Evolutionary conservation across 2,329 filamentous ascomycete genomes (phyloP).

Genomic region (Paracamarosporium sp.): DNA sequence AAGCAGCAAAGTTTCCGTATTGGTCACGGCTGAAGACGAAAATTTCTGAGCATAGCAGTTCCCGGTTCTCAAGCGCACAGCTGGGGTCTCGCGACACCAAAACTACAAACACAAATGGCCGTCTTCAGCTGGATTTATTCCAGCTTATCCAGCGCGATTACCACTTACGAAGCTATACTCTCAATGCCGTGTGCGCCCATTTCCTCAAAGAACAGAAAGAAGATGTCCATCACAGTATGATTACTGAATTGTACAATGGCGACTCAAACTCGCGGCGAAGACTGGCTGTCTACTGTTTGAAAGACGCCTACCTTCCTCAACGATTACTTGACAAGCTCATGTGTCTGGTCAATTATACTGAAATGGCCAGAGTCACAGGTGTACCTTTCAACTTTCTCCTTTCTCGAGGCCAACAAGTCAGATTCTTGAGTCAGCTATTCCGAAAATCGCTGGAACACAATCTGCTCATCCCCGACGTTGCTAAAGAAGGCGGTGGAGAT

Average conservation of each 20-base stretch:
- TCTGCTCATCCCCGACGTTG: constrained; percentile 89
- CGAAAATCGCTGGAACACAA: constrained; percentile 93
- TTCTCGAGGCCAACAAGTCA: constrained; percentile 92
- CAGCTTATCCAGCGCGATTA: constrained; percentile 94
- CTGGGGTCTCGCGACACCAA: constrained; percentile 97
- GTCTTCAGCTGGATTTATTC: constrained; percentile 91
- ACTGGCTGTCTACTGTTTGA: constrained; percentile 93
- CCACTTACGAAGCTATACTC: constrained; percentile 92
- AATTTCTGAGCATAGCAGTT: constrained; percentile 74
- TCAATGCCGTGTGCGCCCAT: constrained; percentile 94
- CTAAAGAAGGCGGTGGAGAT: constrained; percentile 68
- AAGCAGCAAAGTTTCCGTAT: constrained; percentile 79
- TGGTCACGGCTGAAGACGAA: constrained; percentile 81
- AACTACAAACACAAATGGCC: constrained; percentile 90
- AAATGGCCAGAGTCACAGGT: constrained; percentile 99
- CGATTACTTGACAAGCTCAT: constrained; percentile 96
- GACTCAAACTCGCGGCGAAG: constrained; percentile 90
- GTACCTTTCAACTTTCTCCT: constrained; percentile 96
- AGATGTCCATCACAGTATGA: constrained; percentile 99
- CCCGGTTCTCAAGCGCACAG: constrained; percentile 96
- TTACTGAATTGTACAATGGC: constrained; percentile 96
- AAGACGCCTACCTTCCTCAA: constrained; percentile 95
- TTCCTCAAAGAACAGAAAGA: constrained; percentile 98
- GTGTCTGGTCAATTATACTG: constrained; percentile 98
- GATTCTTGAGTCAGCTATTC: constrained; percentile 97